Conservation (phyloP, 306 rosid species). For the Prinsepia uniflora region DNA sequence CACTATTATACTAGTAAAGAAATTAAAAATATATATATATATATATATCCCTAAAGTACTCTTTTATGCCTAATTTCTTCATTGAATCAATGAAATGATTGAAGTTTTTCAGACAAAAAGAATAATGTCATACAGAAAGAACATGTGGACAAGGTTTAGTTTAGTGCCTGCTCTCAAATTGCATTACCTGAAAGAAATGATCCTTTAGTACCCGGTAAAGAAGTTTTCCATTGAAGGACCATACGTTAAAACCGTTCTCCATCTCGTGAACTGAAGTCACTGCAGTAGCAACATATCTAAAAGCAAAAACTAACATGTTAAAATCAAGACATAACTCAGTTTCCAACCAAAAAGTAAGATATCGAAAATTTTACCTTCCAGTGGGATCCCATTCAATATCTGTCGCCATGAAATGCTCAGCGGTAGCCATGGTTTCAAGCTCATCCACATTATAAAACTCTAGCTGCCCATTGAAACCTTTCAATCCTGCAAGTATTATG, state of each 20-base stretch:
- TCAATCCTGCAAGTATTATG: constrained; percentile 77
- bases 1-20: background rate
- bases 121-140: background rate
- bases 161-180: background rate
- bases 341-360: background rate
- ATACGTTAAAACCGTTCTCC: constrained; percentile 91
- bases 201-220: constrained; percentile 75
- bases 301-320: constrained; percentile 13
- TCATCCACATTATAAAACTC: constrained; percentile 81
- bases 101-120: background rate
- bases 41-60: background rate
- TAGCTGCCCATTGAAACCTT: constrained; percentile 65
- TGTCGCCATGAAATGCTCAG: constrained; percentile 78
- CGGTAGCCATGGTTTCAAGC: constrained; percentile 75
- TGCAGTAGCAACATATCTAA: constrained; percentile 82
- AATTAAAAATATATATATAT: background rate
- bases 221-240: constrained; percentile 89
- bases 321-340: background rate
- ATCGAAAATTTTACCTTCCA: constrained; percentile 54
- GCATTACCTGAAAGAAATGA: constrained; percentile 76
- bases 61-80: background rate
- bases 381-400: constrained; percentile 94
- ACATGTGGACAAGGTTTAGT: background rate
- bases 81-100: background rate
- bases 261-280: constrained; percentile 94